These are phyloP conservation scores for Clohesyomyces aquaticus DNA, from an alignment of 495 filamentous ascomycete genomes.

Conservation along the genomic window DNA sequence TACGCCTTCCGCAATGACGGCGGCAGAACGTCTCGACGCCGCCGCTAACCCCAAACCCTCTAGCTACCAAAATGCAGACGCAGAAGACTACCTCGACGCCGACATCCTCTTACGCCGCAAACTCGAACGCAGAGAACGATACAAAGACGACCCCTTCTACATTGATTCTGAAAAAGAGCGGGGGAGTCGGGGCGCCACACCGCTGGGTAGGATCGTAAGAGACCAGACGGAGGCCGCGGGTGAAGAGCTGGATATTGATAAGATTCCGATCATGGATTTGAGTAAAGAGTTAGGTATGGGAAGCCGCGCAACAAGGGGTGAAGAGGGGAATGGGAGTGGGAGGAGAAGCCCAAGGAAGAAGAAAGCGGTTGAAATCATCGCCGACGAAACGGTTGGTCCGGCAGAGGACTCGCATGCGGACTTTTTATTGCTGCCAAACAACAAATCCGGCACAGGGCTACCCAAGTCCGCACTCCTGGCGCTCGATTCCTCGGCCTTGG, in stretches of 20 bases:
- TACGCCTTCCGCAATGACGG: conserved; percentile 51
- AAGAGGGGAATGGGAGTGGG: not conserved
- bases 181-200: conserved; percentile 61
- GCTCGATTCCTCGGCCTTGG: conserved; percentile 82
- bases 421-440: no score
- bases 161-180: conserved; percentile 62
- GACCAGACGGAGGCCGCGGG: conserved; percentile 58
- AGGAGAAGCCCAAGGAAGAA: conserved; percentile 40
- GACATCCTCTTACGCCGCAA: conserved; percentile 66
- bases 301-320: not conserved
- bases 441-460: no score
- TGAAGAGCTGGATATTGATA: conserved; percentile 79
- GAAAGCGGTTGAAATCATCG: conserved; percentile 45
- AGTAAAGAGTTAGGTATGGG: no score
- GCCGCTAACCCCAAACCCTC: conserved; percentile 46
- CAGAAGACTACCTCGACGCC: conserved; percentile 63
- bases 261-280: conserved; percentile 92
- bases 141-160: conserved; percentile 95
- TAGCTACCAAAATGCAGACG: conserved; percentile 65
- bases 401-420: not conserved
- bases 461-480: no score
- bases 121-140: conserved; percentile 71
- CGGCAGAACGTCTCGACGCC: conserved; percentile 56
- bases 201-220: conserved; percentile 71
- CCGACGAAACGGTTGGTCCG: conserved; percentile 48